phyloP scores from a whole-genome alignment of 805 yeast species.

The Ogataea pini region DNA sequence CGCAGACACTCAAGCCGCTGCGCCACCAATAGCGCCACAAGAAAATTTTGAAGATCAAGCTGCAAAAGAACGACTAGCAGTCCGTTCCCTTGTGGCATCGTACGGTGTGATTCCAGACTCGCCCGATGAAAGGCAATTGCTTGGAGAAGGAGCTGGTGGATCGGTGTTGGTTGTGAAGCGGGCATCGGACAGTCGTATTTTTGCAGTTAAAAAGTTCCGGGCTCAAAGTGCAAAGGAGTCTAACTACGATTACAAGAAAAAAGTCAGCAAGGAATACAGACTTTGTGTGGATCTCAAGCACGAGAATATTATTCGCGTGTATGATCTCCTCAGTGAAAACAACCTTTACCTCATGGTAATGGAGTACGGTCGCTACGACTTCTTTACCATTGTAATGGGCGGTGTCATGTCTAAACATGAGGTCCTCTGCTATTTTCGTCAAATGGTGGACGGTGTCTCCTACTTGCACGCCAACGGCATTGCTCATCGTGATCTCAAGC shows the following conservation, averaged over 20 bases:
- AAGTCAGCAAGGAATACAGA: slow-evolving; percentile 79
- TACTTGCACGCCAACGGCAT: slow-evolving; percentile 81
- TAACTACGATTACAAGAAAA: slow-evolving; percentile 68
- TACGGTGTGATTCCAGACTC: slow-evolving; percentile 71
- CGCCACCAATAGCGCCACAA: not conserved
- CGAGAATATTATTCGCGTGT: slow-evolving; percentile 76
- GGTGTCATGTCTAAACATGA: slow-evolving; percentile 74
- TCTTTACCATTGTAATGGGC: slow-evolving; percentile 90
- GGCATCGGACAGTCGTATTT: slow-evolving; percentile 54
- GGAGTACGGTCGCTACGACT: slow-evolving; percentile 92
- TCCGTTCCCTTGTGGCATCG: slow-evolving; percentile 49
- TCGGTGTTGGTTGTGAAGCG: slow-evolving; percentile 79
- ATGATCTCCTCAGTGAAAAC: slow-evolving; percentile 75
- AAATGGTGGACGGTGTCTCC: slow-evolving; percentile 70
- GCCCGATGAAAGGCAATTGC: slow-evolving; percentile 33
- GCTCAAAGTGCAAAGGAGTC: slow-evolving; percentile 61
- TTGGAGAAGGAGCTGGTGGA: slow-evolving; percentile 96
- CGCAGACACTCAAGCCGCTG: not conserved
- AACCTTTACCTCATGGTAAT: slow-evolving; percentile 70
- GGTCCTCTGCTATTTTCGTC: slow-evolving; percentile 78
- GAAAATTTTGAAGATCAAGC: not conserved
- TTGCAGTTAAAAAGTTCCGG: slow-evolving; percentile 87
- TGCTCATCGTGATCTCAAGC: slow-evolving; percentile 89
- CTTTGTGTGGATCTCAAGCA: slow-evolving; percentile 80
- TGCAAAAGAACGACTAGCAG: slow-evolving; percentile 12